Conservation (phyloP, 2,329 filamentous ascomycete genomes). For the Shiraia sp. region DNA sequence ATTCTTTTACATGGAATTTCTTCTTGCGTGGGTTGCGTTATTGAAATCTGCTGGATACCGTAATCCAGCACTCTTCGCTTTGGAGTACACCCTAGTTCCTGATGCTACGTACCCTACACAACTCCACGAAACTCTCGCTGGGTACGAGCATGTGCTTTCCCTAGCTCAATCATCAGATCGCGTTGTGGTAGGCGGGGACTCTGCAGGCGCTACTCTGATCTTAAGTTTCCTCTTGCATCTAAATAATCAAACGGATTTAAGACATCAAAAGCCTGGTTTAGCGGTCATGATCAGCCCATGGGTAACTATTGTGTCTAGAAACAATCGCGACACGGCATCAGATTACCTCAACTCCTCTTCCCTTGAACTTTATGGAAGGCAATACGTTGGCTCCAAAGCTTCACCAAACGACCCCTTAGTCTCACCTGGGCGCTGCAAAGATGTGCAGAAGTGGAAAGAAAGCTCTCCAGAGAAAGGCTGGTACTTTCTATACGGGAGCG, state of each 20-base stretch:
- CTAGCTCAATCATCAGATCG: constrained; percentile 61
- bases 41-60: constrained; percentile 67
- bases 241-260: constrained; percentile 52
- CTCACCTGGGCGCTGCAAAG: constrained; percentile 74
- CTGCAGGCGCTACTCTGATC: constrained; percentile 74
- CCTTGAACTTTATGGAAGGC: constrained; percentile 69
- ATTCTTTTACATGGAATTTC: constrained; percentile 81
- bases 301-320: constrained; percentile 70
- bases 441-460: constrained; percentile 66
- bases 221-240: constrained; percentile 73
- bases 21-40: constrained; percentile 71
- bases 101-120: constrained; percentile 74
- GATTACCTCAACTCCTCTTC: constrained; percentile 74
- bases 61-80: constrained; percentile 77
- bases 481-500: constrained; percentile 71
- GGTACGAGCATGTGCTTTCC: constrained; percentile 71
- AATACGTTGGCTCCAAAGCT: constrained; percentile 64
- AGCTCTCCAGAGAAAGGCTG: constrained; percentile 70
- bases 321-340: constrained; percentile 69
- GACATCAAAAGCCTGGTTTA: constrained; percentile 58
- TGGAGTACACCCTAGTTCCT: constrained; percentile 81
- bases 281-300: constrained; percentile 80
- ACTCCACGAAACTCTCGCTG: constrained; percentile 68
- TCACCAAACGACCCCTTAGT: constrained; percentile 59
- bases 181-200: constrained; percentile 76